Conservation (phyloP, 169 alveolate genomes). For the Plasmodium berghei region DNA sequence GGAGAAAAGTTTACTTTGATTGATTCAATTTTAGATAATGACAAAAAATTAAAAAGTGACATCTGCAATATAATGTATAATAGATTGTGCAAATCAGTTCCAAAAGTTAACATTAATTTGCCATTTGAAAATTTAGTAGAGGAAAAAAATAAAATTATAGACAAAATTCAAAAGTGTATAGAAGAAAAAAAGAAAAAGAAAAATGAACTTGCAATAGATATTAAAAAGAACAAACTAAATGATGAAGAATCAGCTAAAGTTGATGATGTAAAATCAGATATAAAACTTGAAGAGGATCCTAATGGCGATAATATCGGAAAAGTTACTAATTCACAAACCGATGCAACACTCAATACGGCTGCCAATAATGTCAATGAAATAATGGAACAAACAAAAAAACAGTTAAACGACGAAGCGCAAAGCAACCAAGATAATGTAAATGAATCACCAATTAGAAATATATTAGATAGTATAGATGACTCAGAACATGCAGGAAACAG, state of each 20-base stretch:
- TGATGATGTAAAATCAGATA: background rate
- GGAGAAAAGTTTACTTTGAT: conserved; percentile 24
- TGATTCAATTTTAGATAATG: conserved; percentile 67
- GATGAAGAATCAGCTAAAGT: background rate
- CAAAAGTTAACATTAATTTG: conserved; percentile 65
- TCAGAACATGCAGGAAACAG: background rate
- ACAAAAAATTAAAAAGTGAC: conserved; percentile 48
- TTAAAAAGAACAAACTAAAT: background rate
- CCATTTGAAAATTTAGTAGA: conserved; percentile 62
- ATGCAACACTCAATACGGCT: background rate
- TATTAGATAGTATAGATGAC: background rate
- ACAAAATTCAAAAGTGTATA: conserved; percentile 25
- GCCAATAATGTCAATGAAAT: background rate
- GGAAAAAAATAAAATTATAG: conserved; percentile 65
- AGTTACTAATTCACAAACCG: background rate
- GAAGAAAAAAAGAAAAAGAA: conserved; percentile 29
- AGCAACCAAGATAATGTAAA: background rate
- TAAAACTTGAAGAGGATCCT: background rate
- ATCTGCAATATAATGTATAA: conserved; percentile 58
- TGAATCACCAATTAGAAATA: background rate
- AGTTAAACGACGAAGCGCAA: background rate
- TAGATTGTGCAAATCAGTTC: conserved; percentile 63
- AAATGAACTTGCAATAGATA: conserved; percentile 9
- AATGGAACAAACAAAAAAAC: background rate
- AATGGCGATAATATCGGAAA: background rate